Evolutionary conservation across 2,329 filamentous ascomycete species (phyloP).

Genomic region (Pezicula rhizophila): DNA sequence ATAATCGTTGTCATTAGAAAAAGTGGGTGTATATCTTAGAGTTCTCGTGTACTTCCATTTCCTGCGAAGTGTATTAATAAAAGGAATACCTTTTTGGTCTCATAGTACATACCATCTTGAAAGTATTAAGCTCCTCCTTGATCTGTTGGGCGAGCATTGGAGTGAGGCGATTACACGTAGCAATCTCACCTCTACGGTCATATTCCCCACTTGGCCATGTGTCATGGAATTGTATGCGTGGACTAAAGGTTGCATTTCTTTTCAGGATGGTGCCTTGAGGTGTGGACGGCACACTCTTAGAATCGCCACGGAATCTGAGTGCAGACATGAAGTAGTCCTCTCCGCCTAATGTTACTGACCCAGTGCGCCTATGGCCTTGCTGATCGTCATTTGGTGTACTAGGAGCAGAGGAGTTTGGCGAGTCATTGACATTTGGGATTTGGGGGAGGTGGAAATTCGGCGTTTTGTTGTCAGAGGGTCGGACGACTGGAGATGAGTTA

Average conservation of each 20-base stretch:
- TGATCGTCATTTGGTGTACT: constrained; percentile 81
- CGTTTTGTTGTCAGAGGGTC: constrained; percentile 49
- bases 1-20: constrained; percentile 64
- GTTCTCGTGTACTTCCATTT: constrained; percentile 99
- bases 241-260: constrained; percentile 73
- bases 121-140: constrained; percentile 97
- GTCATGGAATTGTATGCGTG: constrained; percentile 89
- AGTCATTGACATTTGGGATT: constrained; percentile 63
- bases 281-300: constrained; percentile 74
- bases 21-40: constrained; percentile 99
- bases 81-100: constrained; percentile 1
- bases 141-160: constrained; percentile 98
- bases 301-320: constrained; percentile 66
- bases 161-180: constrained; percentile 94
- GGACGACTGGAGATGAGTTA: constrained; percentile 62
- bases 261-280: constrained; percentile 57
- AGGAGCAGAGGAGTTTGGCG: constrained; percentile 77
- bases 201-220: constrained; percentile 96
- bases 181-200: constrained; percentile 90
- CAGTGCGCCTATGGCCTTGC: constrained; percentile 58
- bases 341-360: constrained; percentile 63
- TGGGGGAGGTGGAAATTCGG: constrained; percentile 52
- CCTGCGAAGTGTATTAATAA: constrained; percentile 53
- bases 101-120: constrained; percentile 82
- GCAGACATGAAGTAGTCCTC: constrained; percentile 88